Evolutionary conservation across 1,284 basidiomycete genomes (phyloP).

Genomic region (Cutaneotrichosporon curvatum): DNA sequence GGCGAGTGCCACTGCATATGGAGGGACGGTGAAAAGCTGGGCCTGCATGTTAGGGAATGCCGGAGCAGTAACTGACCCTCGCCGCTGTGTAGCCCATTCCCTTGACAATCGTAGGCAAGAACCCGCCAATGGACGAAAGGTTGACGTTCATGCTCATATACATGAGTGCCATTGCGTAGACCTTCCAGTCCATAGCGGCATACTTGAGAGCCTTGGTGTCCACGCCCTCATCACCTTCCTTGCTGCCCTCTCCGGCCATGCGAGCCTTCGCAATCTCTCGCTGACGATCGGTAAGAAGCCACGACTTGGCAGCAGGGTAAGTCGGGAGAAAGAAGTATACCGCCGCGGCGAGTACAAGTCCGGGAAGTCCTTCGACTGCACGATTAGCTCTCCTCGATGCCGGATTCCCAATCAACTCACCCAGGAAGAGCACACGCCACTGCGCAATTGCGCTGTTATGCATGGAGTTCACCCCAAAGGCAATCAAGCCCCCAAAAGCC

Average conservation of each 20-base stretch:
- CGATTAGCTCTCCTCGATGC: too few relatives aligned
- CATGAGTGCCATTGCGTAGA: constrained; percentile 48
- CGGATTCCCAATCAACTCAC: too few relatives aligned
- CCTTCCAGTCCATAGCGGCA: constrained; percentile 58
- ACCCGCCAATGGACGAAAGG: constrained; percentile 69
- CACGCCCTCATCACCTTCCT: constrained; percentile 49
- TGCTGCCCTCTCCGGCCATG: too few relatives aligned
- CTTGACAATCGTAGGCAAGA: constrained; percentile 73
- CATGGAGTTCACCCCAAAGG: constrained; percentile 42
- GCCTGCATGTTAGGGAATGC: constrained; percentile 50
- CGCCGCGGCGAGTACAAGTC: constrained; percentile 58
- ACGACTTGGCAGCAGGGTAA: constrained; percentile 65
- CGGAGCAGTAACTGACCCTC: too few relatives aligned
- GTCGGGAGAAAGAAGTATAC: constrained; percentile 64
- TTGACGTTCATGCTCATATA: constrained; percentile 69
- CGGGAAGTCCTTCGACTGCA: constrained; percentile 57
- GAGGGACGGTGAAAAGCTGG: constrained; percentile 67
- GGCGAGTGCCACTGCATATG: constrained; percentile 65
- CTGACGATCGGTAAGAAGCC: constrained; percentile 64
- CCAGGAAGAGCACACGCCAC: constrained; percentile 40
- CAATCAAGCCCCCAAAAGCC: constrained; percentile 44
- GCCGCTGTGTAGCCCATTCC: too few relatives aligned
- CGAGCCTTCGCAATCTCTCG: too few relatives aligned
- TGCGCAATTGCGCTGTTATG: constrained; percentile 24
- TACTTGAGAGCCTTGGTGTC: constrained; percentile 45